Percentiles rank a stretch among this genome's conserved stretches.
These are phyloP conservation scores for Phytophthora rubi DNA, from an alignment of 352 stramenopile genomes.

Conservation along the genomic window DNA sequence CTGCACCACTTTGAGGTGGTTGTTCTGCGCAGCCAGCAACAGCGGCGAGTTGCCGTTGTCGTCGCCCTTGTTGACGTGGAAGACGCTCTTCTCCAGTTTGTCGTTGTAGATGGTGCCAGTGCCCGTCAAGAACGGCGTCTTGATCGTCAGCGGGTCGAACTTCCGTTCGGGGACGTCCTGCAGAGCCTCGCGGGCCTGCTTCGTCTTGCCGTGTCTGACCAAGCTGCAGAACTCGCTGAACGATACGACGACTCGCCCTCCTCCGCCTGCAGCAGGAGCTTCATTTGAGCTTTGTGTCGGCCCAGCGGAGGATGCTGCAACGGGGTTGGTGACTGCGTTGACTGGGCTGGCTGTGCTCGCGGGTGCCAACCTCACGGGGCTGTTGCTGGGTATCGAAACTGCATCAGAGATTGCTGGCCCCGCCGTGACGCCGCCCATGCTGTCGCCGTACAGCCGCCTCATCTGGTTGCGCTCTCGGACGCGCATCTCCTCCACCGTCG, in stretches of 20 bases:
- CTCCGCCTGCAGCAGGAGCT: constrained; percentile 6
- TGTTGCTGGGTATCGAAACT: constrained; percentile 10
- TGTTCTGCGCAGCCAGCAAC: constrained; percentile 88
- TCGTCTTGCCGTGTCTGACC: constrained; percentile 88
- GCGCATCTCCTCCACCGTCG: constrained; percentile 76
- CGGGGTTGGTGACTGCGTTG: constrained; percentile 4
- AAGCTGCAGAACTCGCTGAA: constrained; percentile 83
- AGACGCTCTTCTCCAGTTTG: constrained; percentile 88
- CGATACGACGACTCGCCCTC: constrained; percentile 51
- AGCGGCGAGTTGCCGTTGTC: constrained; percentile 92
- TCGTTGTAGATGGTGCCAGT: constrained; percentile 93
- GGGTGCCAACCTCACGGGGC: background rate
- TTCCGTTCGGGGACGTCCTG: constrained; percentile 78
- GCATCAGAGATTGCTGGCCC: constrained; percentile 12
- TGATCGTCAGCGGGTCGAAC: constrained; percentile 87
- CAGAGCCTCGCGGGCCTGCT: constrained; percentile 89
- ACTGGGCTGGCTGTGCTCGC: constrained; percentile 1
- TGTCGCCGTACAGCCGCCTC: constrained; percentile 48
- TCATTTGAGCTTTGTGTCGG: constrained; percentile 6
- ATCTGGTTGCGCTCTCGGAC: constrained; percentile 58
- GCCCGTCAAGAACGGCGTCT: constrained; percentile 72
- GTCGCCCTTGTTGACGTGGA: constrained; percentile 91
- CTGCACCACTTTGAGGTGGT: constrained; percentile 89
- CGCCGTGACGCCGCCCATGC: background rate
- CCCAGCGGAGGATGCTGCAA: constrained; percentile 1